phyloP scores from a whole-genome alignment of 2,329 filamentous ascomycete species.

The Pestalotiopsis sp. region DNA sequence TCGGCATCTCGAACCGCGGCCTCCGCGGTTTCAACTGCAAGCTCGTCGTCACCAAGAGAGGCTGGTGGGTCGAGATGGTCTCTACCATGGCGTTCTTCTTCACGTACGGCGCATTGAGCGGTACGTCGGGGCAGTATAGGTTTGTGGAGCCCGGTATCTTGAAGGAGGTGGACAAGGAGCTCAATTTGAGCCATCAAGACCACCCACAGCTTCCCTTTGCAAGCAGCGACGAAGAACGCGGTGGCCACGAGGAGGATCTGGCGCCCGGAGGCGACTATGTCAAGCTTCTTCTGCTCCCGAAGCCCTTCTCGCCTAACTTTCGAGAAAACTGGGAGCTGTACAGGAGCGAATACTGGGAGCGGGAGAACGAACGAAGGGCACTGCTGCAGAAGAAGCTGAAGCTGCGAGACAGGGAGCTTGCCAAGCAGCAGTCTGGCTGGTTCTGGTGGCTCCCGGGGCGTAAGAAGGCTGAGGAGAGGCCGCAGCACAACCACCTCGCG shows the following conservation, averaged over 20 bases:
- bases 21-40: slow-evolving; percentile 94
- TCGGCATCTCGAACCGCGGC: slow-evolving; percentile 85
- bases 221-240: slow-evolving; percentile 58
- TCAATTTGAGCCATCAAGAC: slow-evolving; percentile 47
- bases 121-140: slow-evolving; percentile 71
- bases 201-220: slow-evolving; percentile 43
- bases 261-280: slow-evolving; percentile 89
- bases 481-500: slow-evolving; percentile 21
- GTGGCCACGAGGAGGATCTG: slow-evolving; percentile 85
- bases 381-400: slow-evolving; percentile 72
- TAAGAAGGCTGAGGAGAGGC: slow-evolving; percentile 37
- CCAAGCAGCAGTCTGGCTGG: slow-evolving; percentile 71
- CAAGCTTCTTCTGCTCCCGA: slow-evolving; percentile 86
- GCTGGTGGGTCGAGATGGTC: slow-evolving; percentile 78
- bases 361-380: slow-evolving; percentile 86
- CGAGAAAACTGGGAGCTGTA: slow-evolving; percentile 97
- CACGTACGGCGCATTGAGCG: slow-evolving; percentile 73
- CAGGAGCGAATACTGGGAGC: slow-evolving; percentile 93
- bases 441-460: slow-evolving; percentile 86
- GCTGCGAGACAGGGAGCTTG: slow-evolving; percentile 67
- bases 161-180: slow-evolving; percentile 61
- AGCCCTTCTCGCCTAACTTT: slow-evolving; percentile 93
- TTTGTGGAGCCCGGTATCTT: slow-evolving; percentile 70
- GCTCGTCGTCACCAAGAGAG: slow-evolving; percentile 82
- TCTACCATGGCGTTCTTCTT: slow-evolving; percentile 77